Base-by-base conservation (phyloP, 345 rosid species). In the Trapa bicornis region DNA sequence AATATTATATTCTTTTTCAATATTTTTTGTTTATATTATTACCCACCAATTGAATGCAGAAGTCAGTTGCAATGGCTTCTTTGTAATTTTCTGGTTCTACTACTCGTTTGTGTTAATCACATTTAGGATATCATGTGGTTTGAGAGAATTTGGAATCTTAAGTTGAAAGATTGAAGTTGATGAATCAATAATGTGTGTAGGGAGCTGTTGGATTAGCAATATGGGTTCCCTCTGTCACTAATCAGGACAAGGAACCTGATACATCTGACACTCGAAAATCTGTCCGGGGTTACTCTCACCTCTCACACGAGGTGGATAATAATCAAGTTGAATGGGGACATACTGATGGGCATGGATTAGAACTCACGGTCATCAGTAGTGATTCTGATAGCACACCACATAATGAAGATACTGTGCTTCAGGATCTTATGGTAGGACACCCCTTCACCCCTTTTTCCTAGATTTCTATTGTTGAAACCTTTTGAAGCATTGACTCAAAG, bases 181-280 rank as follows among this genome's bases (percentile, higher is more conserved):
- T 68, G 22, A 67, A 61, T 72, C 37, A 47, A 68, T 73, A 45
- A 70, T 65, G 64, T 72, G 37, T 57, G 33, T 75, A 94, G 97
- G 99, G 99, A 70, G 97, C 99, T 58, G 97, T 94, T 74, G 99
- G 99, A 71, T 83, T 94, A 74, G 99, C 99, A 35, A 94, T 94
- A 81, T 94, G 99, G 99, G 99, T 94, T 67, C 97, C 99, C 39
- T 94, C 99, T 45, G 95, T 91, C 75, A 71, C 86, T 75, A 91
- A 94, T 79, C 96, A 86, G 69, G 75, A 75, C 71, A 94, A 84
- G 87, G 97, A 87, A 79, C 70, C 80, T 60, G 93, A 91, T 66
- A 72, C 76, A 67, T 78, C 95, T 69, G 92, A 83, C 64, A 62
- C 73, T 32, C 85, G 84, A 72, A 77, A 36, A 67, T 70, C 82